phyloP scores from a whole-genome alignment of 306 rosid genomes.

The Herpetospermum pedunculosum region DNA sequence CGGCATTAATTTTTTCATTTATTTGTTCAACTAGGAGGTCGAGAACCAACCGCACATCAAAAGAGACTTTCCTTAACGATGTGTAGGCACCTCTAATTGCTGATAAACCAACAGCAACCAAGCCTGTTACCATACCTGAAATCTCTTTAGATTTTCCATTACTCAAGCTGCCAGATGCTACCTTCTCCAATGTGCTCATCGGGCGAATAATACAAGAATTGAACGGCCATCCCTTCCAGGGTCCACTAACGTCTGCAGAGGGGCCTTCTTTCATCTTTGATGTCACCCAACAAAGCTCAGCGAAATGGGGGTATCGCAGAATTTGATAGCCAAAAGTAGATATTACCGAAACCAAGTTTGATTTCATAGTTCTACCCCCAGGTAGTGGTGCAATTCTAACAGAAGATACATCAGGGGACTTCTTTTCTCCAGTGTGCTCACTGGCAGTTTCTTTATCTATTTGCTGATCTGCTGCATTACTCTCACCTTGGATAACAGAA shows the following conservation, averaged over 20 bases:
- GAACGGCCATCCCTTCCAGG: conserved; percentile 99
- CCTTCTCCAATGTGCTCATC: conserved; percentile 33
- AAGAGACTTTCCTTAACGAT: conserved; percentile 71
- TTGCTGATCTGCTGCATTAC: conserved; percentile 16
- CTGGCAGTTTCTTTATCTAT: conserved; percentile 22
- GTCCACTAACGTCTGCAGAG: conserved; percentile 71
- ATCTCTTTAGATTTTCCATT: conserved; percentile 47
- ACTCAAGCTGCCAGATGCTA: conserved; percentile 26
- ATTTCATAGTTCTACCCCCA: conserved; percentile 40
- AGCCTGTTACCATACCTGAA: conserved; percentile 62
- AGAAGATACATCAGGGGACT: conserved; percentile 27
- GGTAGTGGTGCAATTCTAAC: conserved; percentile 36
- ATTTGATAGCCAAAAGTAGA: conserved; percentile 86
- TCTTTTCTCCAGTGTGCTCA: conserved; percentile 16
- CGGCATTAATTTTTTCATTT: conserved; percentile 52
- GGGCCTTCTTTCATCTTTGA: conserved; percentile 90
- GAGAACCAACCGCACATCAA: conserved; percentile 66
- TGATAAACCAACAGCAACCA: conserved; percentile 79
- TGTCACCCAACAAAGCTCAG: conserved; percentile 96
- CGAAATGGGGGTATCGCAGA: conserved; percentile 82
- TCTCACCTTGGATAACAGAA: conserved; percentile 17
- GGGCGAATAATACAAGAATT: conserved; percentile 83
- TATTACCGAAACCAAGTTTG: conserved; percentile 57
- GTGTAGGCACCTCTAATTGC: conserved; percentile 76
- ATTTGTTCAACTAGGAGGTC: conserved; percentile 57